These are phyloP conservation scores for Ceratocystis albifundus DNA, from an alignment of 2,329 filamentous ascomycete species.

Conservation along the genomic window DNA sequence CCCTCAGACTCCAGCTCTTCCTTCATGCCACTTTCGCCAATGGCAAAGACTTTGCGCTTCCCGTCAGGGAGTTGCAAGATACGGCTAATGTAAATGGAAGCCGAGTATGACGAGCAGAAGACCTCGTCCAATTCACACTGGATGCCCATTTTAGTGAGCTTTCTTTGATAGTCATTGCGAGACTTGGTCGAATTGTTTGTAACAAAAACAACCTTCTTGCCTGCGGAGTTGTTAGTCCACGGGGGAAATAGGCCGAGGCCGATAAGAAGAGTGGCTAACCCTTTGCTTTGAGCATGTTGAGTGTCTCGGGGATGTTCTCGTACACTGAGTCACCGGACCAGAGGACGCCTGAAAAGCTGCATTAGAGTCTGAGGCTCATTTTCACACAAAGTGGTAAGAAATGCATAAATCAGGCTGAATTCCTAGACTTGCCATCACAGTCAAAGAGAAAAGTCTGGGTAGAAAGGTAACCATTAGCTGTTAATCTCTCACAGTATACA, in stretches of 20 bases:
- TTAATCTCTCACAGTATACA: neutral
- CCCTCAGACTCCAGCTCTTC: constrained; percentile 72
- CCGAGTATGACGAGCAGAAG: constrained; percentile 90
- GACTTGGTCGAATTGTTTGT: constrained; percentile 99
- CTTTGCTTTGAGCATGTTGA: constrained; percentile 69
- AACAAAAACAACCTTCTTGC: constrained; percentile 88
- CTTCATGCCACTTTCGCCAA: constrained; percentile 87
- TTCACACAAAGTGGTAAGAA: neutral
- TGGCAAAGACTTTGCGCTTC: constrained; percentile 86
- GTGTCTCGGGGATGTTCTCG: constrained; percentile 70
- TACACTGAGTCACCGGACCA: constrained; percentile 94
- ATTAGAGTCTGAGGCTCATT: neutral
- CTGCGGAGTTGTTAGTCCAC: constrained; percentile 34
- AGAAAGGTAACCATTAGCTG: neutral
- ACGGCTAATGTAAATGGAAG: constrained; percentile 88
- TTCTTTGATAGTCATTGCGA: constrained; percentile 81
- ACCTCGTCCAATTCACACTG: constrained; percentile 75
- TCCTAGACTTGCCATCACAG: constrained; percentile 65
- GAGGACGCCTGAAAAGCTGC: constrained; percentile 57
- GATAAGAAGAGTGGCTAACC: constrained; percentile 40
- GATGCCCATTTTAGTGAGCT: constrained; percentile 72
- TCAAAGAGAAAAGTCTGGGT: constrained; percentile 81
- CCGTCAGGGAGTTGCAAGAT: constrained; percentile 68
- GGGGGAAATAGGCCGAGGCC: neutral
- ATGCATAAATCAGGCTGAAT: neutral